phyloP scores from a whole-genome alignment of 805 yeast genomes.

The Candida cerambycidarum region DNA sequence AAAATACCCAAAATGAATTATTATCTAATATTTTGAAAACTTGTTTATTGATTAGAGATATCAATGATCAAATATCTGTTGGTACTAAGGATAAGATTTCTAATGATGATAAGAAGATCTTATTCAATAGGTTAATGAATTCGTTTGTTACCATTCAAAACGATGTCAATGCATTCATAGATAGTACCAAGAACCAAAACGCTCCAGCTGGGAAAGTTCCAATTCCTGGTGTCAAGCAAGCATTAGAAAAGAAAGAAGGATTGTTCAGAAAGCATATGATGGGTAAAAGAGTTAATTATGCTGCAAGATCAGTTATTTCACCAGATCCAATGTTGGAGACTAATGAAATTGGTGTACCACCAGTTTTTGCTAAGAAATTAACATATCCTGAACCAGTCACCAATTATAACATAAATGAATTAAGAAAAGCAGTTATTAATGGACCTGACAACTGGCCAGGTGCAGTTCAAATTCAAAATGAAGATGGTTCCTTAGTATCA shows the following conservation, averaged over 20 bases:
- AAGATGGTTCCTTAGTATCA: slow-evolving; percentile 83
- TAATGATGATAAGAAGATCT: slow-evolving; percentile 68
- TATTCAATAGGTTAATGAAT: slow-evolving; percentile 90
- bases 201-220: slow-evolving; percentile 67
- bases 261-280: slow-evolving; percentile 98
- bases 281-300: slow-evolving; percentile 99
- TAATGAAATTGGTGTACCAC: slow-evolving; percentile 97
- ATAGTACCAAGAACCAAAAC: slow-evolving; percentile 84
- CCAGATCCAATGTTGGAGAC: slow-evolving; percentile 99
- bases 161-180: slow-evolving; percentile 92
- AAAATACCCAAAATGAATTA: slow-evolving; percentile 88
- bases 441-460: slow-evolving; percentile 99
- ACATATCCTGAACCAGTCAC: slow-evolving; percentile 99
- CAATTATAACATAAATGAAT: slow-evolving; percentile 80
- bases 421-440: slow-evolving; percentile 92
- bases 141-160: slow-evolving; percentile 93
- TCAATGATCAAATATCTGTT: slow-evolving; percentile 77
- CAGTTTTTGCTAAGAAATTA: slow-evolving; percentile 92
- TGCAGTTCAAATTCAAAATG: slow-evolving; percentile 93
- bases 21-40: slow-evolving; percentile 79
- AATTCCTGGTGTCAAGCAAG: slow-evolving; percentile 95
- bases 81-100: slow-evolving; percentile 33
- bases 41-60: slow-evolving; percentile 77
- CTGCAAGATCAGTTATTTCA: slow-evolving; percentile 98
- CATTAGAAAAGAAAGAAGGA: slow-evolving; percentile 97